A percentile compares a stretch with the other conserved stretches of the same genome.
Evolutionary conservation across 768 basidiomycete genomes (phyloP).

Genomic region (Auricularia auricula-judae): DNA sequence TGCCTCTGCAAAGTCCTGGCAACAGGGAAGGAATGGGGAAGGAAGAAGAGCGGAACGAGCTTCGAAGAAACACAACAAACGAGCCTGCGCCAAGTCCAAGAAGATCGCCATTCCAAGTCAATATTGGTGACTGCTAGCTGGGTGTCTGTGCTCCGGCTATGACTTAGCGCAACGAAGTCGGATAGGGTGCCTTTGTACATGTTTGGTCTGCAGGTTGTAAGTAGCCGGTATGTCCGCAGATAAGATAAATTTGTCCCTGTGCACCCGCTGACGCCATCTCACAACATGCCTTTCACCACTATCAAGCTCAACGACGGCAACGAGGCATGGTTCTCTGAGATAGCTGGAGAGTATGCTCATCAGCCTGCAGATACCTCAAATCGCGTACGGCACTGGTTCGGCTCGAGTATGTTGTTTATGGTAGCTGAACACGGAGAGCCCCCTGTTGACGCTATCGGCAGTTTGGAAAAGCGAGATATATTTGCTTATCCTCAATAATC

Average conservation of each 20-base stretch:
- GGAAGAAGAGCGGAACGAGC: too few species aligned
- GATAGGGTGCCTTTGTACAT: too few species aligned
- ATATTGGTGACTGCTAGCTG: too few species aligned
- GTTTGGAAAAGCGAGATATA: neutral
- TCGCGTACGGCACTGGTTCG: constrained; percentile 51
- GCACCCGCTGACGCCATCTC: neutral
- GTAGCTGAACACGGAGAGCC: too few species aligned
- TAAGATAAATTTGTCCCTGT: neutral
- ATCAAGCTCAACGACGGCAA: constrained; percentile 27
- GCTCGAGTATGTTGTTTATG: neutral
- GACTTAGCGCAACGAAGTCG: too few species aligned
- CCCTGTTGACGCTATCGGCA: neutral
- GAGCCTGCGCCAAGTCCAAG: too few species aligned
- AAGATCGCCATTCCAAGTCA: too few species aligned
- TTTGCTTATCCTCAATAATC: neutral
- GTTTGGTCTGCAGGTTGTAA: too few species aligned
- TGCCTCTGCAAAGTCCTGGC: too few species aligned
- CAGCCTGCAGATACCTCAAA: constrained; percentile 39
- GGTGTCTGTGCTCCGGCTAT: too few species aligned
- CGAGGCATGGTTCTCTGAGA: constrained; percentile 12
- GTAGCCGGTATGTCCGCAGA: neutral
- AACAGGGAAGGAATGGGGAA: too few species aligned
- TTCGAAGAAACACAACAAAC: too few species aligned
- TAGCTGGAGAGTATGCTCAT: neutral
- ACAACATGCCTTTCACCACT: constrained; percentile 22